Percentiles rank a stretch among this genome's conserved stretches.
Conservation (phyloP, 176 grass and related monocot genomes). For the Aegilops tauschii region DNA sequence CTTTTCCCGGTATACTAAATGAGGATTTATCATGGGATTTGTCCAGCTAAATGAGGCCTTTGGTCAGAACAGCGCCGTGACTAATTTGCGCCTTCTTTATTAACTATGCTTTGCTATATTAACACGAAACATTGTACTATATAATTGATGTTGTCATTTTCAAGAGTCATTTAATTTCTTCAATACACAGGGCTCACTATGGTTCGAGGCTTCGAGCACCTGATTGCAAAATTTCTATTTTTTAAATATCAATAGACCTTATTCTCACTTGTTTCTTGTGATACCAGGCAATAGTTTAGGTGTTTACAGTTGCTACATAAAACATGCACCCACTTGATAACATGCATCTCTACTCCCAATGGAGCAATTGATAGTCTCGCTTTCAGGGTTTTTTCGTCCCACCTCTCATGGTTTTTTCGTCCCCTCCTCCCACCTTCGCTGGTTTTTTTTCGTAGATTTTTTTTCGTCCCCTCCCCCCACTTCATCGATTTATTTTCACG, state of each 20-base stretch:
- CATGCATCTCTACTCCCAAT: not conserved
- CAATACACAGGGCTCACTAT: not conserved
- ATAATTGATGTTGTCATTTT: not conserved
- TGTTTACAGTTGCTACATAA: too few relatives aligned
- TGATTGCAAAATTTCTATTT: too few relatives aligned
- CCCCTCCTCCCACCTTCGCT: too few relatives aligned
- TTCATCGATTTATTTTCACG: too few relatives aligned
- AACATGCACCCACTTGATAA: not conserved
- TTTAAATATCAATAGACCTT: not conserved
- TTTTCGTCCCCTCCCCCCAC: too few relatives aligned
- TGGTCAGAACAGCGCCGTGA: not conserved
- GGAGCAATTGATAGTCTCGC: too few relatives aligned
- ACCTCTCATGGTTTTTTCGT: too few relatives aligned
- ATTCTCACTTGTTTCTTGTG: not conserved
- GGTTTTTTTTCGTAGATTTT: too few relatives aligned
- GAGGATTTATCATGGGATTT: not conserved
- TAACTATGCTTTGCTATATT: not conserved
- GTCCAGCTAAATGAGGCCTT: not conserved
- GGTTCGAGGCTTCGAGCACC: too few relatives aligned
- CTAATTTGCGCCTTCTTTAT: not conserved
- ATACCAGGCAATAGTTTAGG: not conserved
- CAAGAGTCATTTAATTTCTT: not conserved
- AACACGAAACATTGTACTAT: too few relatives aligned
- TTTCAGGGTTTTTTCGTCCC: too few relatives aligned
- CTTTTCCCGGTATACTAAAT: not conserved